Evolutionary conservation across 495 filamentous ascomycete genomes (phyloP), one percentile per base, ranked within the genome.

Genomic region (Xylaria scruposa): DNA sequence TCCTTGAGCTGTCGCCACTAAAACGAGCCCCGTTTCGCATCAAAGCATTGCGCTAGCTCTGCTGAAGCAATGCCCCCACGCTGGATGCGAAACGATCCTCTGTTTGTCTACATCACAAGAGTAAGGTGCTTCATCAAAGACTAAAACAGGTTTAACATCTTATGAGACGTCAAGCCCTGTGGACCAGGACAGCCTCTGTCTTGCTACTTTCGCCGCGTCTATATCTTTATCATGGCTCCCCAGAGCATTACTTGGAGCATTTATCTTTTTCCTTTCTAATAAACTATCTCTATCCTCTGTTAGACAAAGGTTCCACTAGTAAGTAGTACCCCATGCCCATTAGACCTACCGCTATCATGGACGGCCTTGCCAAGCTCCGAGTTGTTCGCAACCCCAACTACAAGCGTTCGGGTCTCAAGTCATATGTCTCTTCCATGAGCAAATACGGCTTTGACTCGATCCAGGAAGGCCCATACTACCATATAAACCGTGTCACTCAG

Each of bases 391-490:
- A 94, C 82, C 78, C 82, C 17, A 88, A 88, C 69, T 93, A 92
- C 79, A 76, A 90, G 73, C 85, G 80, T 72, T 87, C 88, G 65
- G 92, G 92, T 42, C 86, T 85, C 72, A 94, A 93, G 82, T 92
- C 91, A 36, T 94, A 94, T 79, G 89, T 91, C 70, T 86, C 87
- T 70, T 77, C 88, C 10, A 82, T 94, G 75, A 89, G 89, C 77
- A 92, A 92, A 78, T 94, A 89, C 75, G 82, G 86, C 72, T 91
- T 94, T 79, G 78, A 86, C 42, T 90, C 92, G 65, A 93, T 92
- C 65, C 84, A 88, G 76, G 85, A 87, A 2, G 91, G 92, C 12
- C 91, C 91, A 10, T 94, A 91, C 81, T 86, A 83, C 67, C 82
- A 85, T 74, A 78, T 80, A 42, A 83, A 83, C 56, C 75, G 86